These are phyloP conservation scores for Litsea cubeba DNA, from an alignment of 164 flowering plant species.

Conservation along the genomic window DNA sequence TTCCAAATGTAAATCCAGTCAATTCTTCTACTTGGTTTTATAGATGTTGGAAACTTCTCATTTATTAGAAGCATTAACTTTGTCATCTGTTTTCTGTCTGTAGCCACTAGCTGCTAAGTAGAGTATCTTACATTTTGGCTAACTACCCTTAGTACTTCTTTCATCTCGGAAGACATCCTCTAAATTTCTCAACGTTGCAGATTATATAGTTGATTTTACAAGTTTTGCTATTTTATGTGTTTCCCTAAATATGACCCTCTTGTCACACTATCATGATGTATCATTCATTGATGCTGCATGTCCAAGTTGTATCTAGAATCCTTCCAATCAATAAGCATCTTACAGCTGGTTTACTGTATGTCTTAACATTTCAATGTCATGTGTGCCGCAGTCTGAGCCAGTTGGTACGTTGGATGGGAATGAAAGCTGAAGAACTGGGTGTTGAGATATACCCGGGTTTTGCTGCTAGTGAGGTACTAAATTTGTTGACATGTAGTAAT, in stretches of 20 bases:
- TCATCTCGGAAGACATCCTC: neutral
- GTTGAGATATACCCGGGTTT: slow-evolving; percentile 96
- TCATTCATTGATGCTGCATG: neutral
- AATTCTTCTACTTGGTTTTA: neutral
- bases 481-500: neutral
- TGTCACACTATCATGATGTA: neutral
- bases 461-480: slow-evolving; percentile 89
- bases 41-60: neutral
- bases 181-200: neutral
- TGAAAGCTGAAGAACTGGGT: slow-evolving; percentile 92
- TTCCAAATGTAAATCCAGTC: neutral
- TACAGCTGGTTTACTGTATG: neutral
- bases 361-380: neutral
- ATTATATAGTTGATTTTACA: neutral
- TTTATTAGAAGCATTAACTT: neutral
- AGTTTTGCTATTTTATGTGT: neutral
- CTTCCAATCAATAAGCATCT: neutral
- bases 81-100: neutral
- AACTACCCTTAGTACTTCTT: no score
- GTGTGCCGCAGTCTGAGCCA: slow-evolving; percentile 68
- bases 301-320: neutral
- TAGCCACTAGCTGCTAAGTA: neutral
- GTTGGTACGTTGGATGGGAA: slow-evolving; percentile 85
- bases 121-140: neutral
- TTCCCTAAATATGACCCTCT: neutral